Conservation (phyloP, 495 filamentous ascomycete species). For the Filosporella fistucella region DNA sequence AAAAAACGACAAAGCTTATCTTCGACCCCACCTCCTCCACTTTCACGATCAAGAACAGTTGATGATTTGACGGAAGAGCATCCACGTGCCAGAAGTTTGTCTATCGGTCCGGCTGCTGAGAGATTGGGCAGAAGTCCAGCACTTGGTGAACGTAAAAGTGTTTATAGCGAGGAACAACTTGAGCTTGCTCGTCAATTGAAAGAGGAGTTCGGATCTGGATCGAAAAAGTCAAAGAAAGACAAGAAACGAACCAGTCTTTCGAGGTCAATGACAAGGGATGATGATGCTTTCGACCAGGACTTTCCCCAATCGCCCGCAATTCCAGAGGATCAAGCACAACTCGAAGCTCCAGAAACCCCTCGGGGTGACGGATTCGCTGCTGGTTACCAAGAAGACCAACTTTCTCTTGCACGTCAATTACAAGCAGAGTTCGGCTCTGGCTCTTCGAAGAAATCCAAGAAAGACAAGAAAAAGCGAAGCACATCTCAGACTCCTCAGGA, state of each 20-base stretch:
- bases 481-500: slow-evolving; percentile 13
- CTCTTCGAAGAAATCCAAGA: slow-evolving; percentile 39
- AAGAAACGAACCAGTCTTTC: slow-evolving; percentile 18
- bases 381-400: slow-evolving; percentile 21
- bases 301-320: background rate
- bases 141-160: slow-evolving; percentile 6
- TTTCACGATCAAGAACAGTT: slow-evolving; percentile 25
- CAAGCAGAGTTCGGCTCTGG: slow-evolving; percentile 27
- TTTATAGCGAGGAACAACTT: slow-evolving; percentile 22
- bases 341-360: background rate
- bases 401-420: slow-evolving; percentile 34
- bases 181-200: slow-evolving; percentile 23
- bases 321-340: background rate
- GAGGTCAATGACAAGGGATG: slow-evolving; percentile 14
- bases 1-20: slow-evolving; percentile 25
- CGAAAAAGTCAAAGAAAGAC: slow-evolving; percentile 41
- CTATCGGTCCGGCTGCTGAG: slow-evolving; percentile 13
- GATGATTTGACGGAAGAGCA: slow-evolving; percentile 13
- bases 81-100: slow-evolving; percentile 21
- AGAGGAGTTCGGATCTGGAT: slow-evolving; percentile 22
- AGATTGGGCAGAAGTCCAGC: slow-evolving; percentile 1
- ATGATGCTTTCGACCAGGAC: slow-evolving; percentile 1
- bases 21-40: slow-evolving; percentile 25
- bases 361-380: slow-evolving; percentile 20
- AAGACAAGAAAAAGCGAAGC: slow-evolving; percentile 27